These are phyloP conservation scores for Peronospora farinosa DNA, from an alignment of 352 stramenopile genomes.

Conservation along the genomic window DNA sequence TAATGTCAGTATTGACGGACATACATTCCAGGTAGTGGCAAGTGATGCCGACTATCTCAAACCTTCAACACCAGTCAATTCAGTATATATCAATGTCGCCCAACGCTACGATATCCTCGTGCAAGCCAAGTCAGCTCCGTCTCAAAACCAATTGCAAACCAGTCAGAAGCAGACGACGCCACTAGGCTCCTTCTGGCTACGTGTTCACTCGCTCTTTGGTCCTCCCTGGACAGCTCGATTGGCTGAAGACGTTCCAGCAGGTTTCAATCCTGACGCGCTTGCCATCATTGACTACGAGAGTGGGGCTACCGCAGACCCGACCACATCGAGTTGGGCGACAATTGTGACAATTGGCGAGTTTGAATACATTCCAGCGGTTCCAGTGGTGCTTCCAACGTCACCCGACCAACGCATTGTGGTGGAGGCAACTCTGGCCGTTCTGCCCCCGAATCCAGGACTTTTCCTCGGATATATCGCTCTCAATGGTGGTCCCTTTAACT, in stretches of 20 bases:
- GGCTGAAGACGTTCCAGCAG: conserved; percentile 23
- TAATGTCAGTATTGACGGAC: conserved; percentile 38
- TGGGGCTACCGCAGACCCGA: conserved; percentile 18
- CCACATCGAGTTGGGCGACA: conserved; percentile 22
- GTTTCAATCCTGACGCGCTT: conserved; percentile 34
- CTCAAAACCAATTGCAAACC: conserved; percentile 12
- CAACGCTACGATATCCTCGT: conserved; percentile 40
- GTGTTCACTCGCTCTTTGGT: conserved; percentile 22
- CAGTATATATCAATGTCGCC: conserved; percentile 30
- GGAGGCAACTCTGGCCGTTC: conserved; percentile 24
- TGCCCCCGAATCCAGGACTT: conserved; percentile 14
- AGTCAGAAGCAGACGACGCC: conserved; percentile 8
- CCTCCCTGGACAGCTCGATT: conserved; percentile 27
- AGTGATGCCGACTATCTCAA: conserved; percentile 31
- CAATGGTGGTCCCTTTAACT: conserved; percentile 21
- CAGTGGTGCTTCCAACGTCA: conserved; percentile 12
- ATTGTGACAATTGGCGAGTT: conserved; percentile 32
- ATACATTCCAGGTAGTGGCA: conserved; percentile 37
- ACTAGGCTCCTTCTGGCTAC: conserved; percentile 30
- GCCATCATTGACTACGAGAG: conserved; percentile 34
- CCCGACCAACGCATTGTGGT: conserved; percentile 29
- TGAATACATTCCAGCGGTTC: conserved; percentile 22
- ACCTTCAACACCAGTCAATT: conserved; percentile 29
- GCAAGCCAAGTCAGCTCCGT: conserved; percentile 23
- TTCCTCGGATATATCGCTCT: conserved; percentile 32